Evolutionary conservation across 2,329 filamentous ascomycete species (phyloP), one percentile per base, ranked within the genome.

Genomic region (Orbilia brochopaga): DNA sequence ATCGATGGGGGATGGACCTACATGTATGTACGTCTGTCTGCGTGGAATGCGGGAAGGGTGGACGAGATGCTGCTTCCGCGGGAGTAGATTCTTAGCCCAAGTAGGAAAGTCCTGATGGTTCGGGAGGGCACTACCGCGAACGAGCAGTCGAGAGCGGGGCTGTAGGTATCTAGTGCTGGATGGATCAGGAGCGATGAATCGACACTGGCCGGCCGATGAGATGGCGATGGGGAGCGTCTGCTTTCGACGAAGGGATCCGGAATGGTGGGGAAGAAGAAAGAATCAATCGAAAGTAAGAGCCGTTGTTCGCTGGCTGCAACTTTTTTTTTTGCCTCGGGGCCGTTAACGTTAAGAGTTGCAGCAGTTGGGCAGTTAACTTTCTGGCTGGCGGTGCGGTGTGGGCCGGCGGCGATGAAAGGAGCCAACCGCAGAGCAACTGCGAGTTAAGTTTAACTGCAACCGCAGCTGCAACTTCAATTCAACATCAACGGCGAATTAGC

Each of bases 1-100:
- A 42, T 42, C 37, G 37, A 15, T 42, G 37, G 37, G 32, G 32
- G 37, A 42, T 42, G 37, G 37, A 42, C 37, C 37, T 42, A 42
- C 37, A 42, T 42, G n/a, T 15, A 37, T 17, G 37, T 42, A 2
- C 13, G 8, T 32, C 27, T 32, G 8, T 32, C 27, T 4, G 37
- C 3, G 15, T 2, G 37, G 5, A 42, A 4, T 17, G n/a, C 37
- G 13, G 37, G 37, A 42, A 42, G 37, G 37, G 11, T 15, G 37
- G 37, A 42, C 37, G 37, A 42, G 11, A 42, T 42, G 37, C 5
- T 42, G 37, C 37, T 42, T 17, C n/a, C 4, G 37, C n/a, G 37
- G 37, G n/a, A 17, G 37, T 17, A 15, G 37, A 15, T 42, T 42
- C 13, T 42, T 42, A 42, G 37, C 37, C 37, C 37, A 42, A 42